A percentile compares a stretch with the other conserved stretches of the same genome.
Evolutionary conservation across 345 rosid genomes (phyloP).

Genomic region (Pelargonium nanum): DNA sequence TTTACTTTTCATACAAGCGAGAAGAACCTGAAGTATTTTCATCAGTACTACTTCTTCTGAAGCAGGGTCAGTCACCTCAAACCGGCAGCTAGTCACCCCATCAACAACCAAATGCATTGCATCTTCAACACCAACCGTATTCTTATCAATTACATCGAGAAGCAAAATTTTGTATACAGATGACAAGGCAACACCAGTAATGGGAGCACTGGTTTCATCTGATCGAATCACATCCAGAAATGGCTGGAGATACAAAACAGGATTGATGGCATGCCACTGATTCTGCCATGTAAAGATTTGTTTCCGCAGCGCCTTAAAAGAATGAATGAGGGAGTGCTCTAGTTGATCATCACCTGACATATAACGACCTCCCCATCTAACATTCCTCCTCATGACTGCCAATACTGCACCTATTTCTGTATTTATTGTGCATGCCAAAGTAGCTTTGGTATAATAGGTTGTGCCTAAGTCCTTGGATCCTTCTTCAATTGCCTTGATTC

Average conservation of each 20-base stretch:
- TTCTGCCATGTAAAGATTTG: constrained; percentile 82
- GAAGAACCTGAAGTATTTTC: constrained; percentile 97
- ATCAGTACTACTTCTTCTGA: constrained; percentile 95
- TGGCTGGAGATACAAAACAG: constrained; percentile 76
- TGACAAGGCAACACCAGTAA: constrained; percentile 84
- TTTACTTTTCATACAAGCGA: constrained; percentile 86
- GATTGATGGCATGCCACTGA: constrained; percentile 78
- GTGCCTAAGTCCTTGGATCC: constrained; percentile 79
- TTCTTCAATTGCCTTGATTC: constrained; percentile 87
- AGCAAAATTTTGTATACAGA: constrained; percentile 79
- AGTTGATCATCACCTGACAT: constrained; percentile 91
- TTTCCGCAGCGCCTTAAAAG: constrained; percentile 73
- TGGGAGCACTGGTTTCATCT: constrained; percentile 90
- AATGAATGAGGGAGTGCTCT: constrained; percentile 83
- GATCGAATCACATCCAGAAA: constrained; percentile 85
- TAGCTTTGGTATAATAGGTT: constrained; percentile 41
- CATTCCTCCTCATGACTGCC: constrained; percentile 96
- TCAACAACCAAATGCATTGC: constrained; percentile 93
- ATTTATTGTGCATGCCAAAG: constrained; percentile 74
- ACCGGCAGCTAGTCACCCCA: constrained; percentile 92
- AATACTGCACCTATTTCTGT: constrained; percentile 87
- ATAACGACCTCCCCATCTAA: constrained; percentile 95
- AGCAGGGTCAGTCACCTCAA: constrained; percentile 96
- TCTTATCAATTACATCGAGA: constrained; percentile 67
- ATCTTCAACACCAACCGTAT: constrained; percentile 71